A percentile compares a stretch with the other conserved stretches of the same genome.
phyloP scores from a whole-genome alignment of 2,329 filamentous ascomycete genomes.

The Exophiala alcalophila region DNA sequence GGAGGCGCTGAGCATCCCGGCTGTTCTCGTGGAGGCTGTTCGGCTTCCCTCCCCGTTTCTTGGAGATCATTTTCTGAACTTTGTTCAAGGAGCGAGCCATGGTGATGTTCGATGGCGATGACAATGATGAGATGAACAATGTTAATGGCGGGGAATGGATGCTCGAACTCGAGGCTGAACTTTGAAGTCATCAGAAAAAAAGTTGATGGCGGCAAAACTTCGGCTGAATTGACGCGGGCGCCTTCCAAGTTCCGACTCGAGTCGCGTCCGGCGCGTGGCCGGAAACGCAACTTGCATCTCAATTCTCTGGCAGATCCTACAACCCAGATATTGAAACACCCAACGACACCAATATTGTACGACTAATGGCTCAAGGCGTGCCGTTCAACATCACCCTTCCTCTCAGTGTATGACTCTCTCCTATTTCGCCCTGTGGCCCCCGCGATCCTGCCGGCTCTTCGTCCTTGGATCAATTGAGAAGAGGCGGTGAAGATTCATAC shows the following conservation, averaged over 20 bases:
- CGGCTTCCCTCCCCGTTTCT: slow-evolving; percentile 74
- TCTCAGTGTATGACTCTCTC: no score
- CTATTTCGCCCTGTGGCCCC: no score
- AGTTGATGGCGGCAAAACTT: slow-evolving; percentile 18
- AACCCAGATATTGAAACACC: no score
- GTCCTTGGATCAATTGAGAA: slow-evolving; percentile 4
- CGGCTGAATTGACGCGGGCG: slow-evolving; percentile 7
- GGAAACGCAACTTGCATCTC: no score
- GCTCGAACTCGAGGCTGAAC: background rate
- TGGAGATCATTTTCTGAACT: slow-evolving; percentile 82
- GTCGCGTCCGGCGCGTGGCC: slow-evolving; percentile 3
- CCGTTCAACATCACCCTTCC: no score
- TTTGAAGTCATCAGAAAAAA: slow-evolving; percentile 4
- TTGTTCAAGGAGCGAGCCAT: slow-evolving; percentile 81
- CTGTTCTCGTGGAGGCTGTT: slow-evolving; percentile 82
- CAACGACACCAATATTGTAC: no score
- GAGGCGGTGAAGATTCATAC: slow-evolving; percentile 20
- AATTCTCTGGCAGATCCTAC: no score
- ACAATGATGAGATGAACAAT: background rate
- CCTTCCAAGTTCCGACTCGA: background rate
- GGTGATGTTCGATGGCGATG: slow-evolving; percentile 28
- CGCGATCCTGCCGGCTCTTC: no score
- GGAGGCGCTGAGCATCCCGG: slow-evolving; percentile 76
- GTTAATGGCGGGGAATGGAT: no score
- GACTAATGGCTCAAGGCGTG: slow-evolving; percentile 10